Evolutionary conservation across 805 yeast genomes (phyloP).

Genomic region (Metschnikowia vanudenii): DNA sequence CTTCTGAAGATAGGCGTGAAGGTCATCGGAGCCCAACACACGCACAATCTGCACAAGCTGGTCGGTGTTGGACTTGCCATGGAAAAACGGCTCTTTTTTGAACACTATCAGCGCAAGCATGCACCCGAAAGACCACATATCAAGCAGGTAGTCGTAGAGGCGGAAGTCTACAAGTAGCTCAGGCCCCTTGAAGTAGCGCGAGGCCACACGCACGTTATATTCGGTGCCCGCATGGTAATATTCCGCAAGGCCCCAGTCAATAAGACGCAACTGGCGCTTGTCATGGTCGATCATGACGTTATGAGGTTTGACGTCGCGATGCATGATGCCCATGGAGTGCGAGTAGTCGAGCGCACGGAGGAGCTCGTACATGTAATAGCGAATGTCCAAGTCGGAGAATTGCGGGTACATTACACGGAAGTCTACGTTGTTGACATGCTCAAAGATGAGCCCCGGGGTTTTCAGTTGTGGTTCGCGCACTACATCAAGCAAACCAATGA

Average conservation of each 20-base stretch:
- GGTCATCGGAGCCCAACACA: constrained; percentile 80
- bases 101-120: constrained; percentile 87
- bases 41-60: constrained; percentile 88
- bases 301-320: constrained; percentile 91
- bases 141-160: constrained; percentile 84
- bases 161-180: constrained; percentile 80
- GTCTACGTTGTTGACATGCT: constrained; percentile 79
- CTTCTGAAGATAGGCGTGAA: constrained; percentile 62
- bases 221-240: constrained; percentile 88
- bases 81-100: constrained; percentile 89
- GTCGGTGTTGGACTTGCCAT: constrained; percentile 87
- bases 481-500: constrained; percentile 73
- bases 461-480: constrained; percentile 82
- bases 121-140: constrained; percentile 89
- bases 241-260: constrained; percentile 96
- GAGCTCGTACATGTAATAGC: constrained; percentile 80
- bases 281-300: constrained; percentile 89
- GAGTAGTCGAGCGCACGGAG: constrained; percentile 81
- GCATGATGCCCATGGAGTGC: constrained; percentile 94
- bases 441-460: constrained; percentile 87
- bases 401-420: constrained; percentile 84
- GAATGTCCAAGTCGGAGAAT: constrained; percentile 70
- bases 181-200: constrained; percentile 90
- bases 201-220: constrained; percentile 88
- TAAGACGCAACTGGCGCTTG: constrained; percentile 59